phyloP scores from a whole-genome alignment of 2,329 filamentous ascomycete species.

The Fusarium chuoi region DNA sequence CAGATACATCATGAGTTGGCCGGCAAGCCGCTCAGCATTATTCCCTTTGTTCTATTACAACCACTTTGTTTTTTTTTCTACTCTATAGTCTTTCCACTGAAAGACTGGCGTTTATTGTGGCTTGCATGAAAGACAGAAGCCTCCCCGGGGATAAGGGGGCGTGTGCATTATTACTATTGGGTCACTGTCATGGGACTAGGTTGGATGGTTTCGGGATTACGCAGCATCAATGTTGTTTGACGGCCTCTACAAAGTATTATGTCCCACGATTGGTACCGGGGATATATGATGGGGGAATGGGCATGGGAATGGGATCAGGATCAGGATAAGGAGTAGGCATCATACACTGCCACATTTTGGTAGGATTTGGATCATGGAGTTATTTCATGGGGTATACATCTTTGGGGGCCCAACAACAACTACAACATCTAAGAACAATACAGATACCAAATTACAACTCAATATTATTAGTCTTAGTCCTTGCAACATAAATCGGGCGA shows the following conservation, averaged over 20 bases:
- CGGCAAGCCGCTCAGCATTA: conserved; percentile 13
- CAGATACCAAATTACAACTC: conserved; percentile 17
- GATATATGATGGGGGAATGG: conserved; percentile 19
- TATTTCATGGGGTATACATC: conserved; percentile 21
- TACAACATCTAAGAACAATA: conserved; percentile 6
- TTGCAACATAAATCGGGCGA: conserved; percentile 13
- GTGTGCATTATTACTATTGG: conserved; percentile 33
- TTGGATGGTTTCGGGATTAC: conserved; percentile 17
- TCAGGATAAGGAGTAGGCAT: conserved; percentile 1
- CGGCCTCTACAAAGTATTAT: conserved; percentile 31
- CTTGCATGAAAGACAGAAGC: conserved; percentile 28
- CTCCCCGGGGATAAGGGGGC: conserved; percentile 19
- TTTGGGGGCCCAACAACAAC: conserved; percentile 2
- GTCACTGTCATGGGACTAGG: conserved; percentile 13
- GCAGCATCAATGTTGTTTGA: conserved; percentile 23
- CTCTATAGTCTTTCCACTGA: neutral
- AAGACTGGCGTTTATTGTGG: conserved; percentile 23
- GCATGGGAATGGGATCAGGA: conserved; percentile 9
- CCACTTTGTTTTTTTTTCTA: conserved; percentile 1
- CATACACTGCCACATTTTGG: conserved; percentile 38
- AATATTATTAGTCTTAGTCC: neutral
- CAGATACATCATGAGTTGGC: conserved; percentile 36
- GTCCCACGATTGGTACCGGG: conserved; percentile 22
- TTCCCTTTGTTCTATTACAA: conserved; percentile 34
- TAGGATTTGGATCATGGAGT: conserved; percentile 33